Percentiles rank a stretch among this genome's conserved stretches.
These are phyloP conservation scores for Lactifluus echinatus DNA, from an alignment of 768 basidiomycete genomes.

Conservation along the genomic window DNA sequence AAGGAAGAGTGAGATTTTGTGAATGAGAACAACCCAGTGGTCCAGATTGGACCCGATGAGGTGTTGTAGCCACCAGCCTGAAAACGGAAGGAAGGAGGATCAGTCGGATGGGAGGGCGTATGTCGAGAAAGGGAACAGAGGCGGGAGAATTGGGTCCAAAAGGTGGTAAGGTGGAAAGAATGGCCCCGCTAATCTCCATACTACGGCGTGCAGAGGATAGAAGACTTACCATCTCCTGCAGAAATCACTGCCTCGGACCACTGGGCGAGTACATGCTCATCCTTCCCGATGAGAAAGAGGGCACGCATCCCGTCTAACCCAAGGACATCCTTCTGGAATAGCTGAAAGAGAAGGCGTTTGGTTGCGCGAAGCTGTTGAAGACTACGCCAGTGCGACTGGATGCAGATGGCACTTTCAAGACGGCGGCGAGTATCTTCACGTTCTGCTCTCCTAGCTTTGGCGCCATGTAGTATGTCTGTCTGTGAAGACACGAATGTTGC, in stretches of 20 bases:
- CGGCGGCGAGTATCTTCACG: constrained; percentile 46
- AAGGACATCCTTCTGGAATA: constrained; percentile 45
- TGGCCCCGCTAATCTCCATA: background rate
- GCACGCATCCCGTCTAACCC: constrained; percentile 53
- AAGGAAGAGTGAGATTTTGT: constrained; percentile 40
- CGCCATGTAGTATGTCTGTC: constrained; percentile 50
- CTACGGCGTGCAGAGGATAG: background rate
- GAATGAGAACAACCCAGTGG: constrained; percentile 58
- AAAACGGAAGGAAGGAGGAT: constrained; percentile 13
- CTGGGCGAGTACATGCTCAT: constrained; percentile 36
- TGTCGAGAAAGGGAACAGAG: background rate
- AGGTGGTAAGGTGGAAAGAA: too few species aligned
- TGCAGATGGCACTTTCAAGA: constrained; percentile 47
- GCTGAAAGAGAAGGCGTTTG: constrained; percentile 36
- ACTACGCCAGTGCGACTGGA: constrained; percentile 71
- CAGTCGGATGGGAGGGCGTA: constrained; percentile 16
- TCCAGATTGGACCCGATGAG: constrained; percentile 30
- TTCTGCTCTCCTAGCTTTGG: constrained; percentile 50
- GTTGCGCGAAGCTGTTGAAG: constrained; percentile 33
- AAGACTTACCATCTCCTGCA: constrained; percentile 25
- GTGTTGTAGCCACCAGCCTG: constrained; percentile 36
- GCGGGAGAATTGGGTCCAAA: too few species aligned
- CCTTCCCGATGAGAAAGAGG: constrained; percentile 50
- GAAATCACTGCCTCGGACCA: constrained; percentile 38
- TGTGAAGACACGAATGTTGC: constrained; percentile 42